Percentiles rank a stretch among this genome's conserved stretches.
These are phyloP conservation scores for Globisporangium canariense DNA, from an alignment of 352 stramenopile species.

Conservation along the genomic window DNA sequence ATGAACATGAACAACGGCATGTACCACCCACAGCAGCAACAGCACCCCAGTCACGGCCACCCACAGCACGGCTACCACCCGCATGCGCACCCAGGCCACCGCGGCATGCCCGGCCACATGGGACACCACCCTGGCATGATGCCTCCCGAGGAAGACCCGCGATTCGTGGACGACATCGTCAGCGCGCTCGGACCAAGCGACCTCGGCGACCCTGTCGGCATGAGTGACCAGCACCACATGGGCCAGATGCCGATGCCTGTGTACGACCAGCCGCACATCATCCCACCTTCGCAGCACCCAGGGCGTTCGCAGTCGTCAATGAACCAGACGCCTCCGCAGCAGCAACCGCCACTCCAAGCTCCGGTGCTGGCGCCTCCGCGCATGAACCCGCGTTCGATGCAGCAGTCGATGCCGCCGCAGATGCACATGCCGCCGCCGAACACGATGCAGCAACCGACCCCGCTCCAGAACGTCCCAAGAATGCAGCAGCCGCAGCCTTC, in stretches of 20 bases:
- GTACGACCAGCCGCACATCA: conserved; percentile 61
- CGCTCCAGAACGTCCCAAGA: conserved; percentile 15
- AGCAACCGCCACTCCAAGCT: conserved; percentile 27
- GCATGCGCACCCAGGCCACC: conserved; percentile 26
- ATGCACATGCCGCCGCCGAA: conserved; percentile 19
- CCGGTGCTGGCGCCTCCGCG: conserved; percentile 16
- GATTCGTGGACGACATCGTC: conserved; percentile 72
- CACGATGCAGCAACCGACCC: conserved; percentile 17
- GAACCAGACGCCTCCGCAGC: conserved; percentile 26
- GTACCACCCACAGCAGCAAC: conserved; percentile 51
- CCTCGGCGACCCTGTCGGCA: conserved; percentile 37
- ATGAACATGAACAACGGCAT: conserved; percentile 59
- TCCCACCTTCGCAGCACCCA: conserved; percentile 37
- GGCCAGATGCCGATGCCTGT: conserved; percentile 49
- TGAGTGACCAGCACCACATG: conserved; percentile 48
- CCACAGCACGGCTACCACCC: conserved; percentile 17
- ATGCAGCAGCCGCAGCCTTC: conserved; percentile 17
- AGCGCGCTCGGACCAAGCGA: conserved; percentile 49
- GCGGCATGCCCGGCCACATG: conserved; percentile 22
- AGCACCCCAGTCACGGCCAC: conserved; percentile 27
- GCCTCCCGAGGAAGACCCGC: conserved; percentile 55
- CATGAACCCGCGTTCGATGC: conserved; percentile 20
- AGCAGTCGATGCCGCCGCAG: conserved; percentile 19
- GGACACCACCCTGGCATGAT: conserved; percentile 50
- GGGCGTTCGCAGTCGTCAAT: conserved; percentile 27